Evolutionary conservation across 768 basidiomycete species (phyloP), one percentile per base, ranked within the genome.

Genomic region (Collybiopsis confluens): DNA sequence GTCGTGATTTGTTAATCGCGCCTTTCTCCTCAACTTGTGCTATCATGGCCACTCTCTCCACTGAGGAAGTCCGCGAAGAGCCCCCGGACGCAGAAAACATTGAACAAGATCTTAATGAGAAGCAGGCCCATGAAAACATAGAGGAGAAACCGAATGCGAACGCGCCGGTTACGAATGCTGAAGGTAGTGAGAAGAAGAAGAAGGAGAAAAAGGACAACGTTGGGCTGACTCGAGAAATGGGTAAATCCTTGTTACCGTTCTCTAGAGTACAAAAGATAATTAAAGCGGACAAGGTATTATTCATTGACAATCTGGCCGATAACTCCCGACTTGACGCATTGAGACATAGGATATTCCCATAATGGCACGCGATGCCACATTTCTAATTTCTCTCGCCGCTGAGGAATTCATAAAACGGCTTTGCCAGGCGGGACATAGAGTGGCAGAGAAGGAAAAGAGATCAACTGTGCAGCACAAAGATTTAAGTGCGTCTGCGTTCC

Each of bases 401-500:
- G 93, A 96, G 68, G 87, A 92, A 66, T 95, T 96, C 59, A 86
- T 95, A 49, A 84, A 81, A 65, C 78, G 84, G 46, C 70, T 95
- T 26, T 77, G 80, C 28, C 81, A 86, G 53, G 86, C 89, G 5
- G 81, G 80, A n/a, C 83, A 88, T 58, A 77, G 72, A 49, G 77
- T 83, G 13, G 90, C 92, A 4, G 76, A 80, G 54, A 71, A 81
- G 49, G 90, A 93, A 57, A 86, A 82, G 59, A 72, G 92, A 56
- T 67, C 81, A 26, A 92, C 84, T 0, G 80, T 94, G 16, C 89
- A 90, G 64, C 79, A 88, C 59, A 82, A 79, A 57, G 92, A 96
- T 66, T 69, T 94, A 43, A 86, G 92, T 92, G 61, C 58, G 80
- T 72, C 24, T 8, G 21, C 4, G 4, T 16, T 30, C 15, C 0